These are phyloP conservation scores for Breviolum minutum DNA, from an alignment of 73 alveolate genomes.

Conservation along the genomic window DNA sequence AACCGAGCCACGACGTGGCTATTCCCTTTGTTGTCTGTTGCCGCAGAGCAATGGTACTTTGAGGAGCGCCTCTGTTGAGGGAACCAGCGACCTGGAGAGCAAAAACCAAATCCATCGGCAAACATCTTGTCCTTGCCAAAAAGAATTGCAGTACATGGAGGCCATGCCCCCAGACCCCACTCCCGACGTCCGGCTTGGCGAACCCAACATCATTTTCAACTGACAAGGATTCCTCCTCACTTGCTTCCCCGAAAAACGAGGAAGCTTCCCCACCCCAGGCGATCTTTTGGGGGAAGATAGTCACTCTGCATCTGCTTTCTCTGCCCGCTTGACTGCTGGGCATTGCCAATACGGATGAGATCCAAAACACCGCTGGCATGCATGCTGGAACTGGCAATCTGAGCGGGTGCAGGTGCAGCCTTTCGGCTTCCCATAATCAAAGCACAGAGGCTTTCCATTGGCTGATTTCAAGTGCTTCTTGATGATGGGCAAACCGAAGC, in stretches of 20 bases:
- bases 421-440: background rate
- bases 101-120: background rate
- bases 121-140: background rate
- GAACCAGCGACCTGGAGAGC: constrained; percentile 12
- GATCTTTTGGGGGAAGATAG: background rate
- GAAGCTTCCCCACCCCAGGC: background rate
- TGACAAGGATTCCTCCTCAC: background rate
- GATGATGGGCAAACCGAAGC: background rate
- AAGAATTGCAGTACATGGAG: background rate
- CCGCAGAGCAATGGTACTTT: background rate
- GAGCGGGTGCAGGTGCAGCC: background rate
- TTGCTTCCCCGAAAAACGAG: background rate
- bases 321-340: background rate
- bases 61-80: background rate
- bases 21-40: constrained; percentile 42
- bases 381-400: background rate
- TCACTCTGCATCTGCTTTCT: background rate
- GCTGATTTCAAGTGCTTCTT: background rate
- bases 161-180: background rate
- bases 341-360: background rate
- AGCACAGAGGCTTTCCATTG: background rate
- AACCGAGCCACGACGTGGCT: background rate
- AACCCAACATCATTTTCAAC: background rate
- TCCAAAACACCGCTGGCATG: constrained; percentile 25
- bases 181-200: background rate